Conservation (phyloP, 768 basidiomycete species). For the Suillus lakei region DNA sequence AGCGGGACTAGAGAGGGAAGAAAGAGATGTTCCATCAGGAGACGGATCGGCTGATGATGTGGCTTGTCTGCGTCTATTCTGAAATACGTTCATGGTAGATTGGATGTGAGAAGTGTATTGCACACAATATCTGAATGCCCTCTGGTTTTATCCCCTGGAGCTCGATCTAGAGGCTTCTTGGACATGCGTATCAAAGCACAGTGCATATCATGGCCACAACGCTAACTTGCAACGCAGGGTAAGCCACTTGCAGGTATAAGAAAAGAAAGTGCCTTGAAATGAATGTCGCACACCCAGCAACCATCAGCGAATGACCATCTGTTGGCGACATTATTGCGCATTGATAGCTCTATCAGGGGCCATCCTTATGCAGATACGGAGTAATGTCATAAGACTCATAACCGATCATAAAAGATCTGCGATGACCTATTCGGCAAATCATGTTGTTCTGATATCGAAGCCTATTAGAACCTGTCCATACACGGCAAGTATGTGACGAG, state of each 20-base stretch:
- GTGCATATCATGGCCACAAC: not conserved
- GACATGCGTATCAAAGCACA: not conserved
- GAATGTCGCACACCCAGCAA: not conserved
- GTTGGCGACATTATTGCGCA: too few relatives aligned
- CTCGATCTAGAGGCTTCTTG: too few relatives aligned
- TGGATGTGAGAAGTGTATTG: not conserved
- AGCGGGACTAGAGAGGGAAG: not conserved
- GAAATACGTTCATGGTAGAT: not conserved
- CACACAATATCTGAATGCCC: not conserved
- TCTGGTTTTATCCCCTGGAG: not conserved
- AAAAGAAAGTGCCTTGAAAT: too few relatives aligned
- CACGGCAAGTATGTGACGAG: not conserved
- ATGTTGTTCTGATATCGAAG: not conserved
- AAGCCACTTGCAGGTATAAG: too few relatives aligned
- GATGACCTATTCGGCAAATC: not conserved
- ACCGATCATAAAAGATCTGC: not conserved
- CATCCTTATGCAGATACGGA: not conserved
- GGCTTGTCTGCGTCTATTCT: not conserved
- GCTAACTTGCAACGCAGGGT: not conserved
- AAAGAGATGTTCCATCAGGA: conserved; percentile 1
- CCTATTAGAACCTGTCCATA: not conserved
- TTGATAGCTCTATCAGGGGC: not conserved
- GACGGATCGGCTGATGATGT: not conserved
- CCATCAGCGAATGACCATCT: not conserved
- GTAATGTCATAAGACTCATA: not conserved